Percentiles rank a stretch among this genome's conserved stretches.
Evolutionary conservation across 805 yeast species (phyloP).

Genomic region (Teunomyces tritomae): DNA sequence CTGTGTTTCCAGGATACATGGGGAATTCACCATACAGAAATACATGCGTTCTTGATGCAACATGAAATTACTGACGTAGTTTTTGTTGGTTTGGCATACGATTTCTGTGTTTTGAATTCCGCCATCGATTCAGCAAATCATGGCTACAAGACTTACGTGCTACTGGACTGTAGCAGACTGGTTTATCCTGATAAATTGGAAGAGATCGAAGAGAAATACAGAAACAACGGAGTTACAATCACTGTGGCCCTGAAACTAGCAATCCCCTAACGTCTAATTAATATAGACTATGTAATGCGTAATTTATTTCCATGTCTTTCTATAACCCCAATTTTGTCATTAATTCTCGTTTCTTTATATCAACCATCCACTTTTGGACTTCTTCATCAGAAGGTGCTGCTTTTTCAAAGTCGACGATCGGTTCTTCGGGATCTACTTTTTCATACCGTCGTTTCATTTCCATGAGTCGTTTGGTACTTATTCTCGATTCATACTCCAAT

Average conservation of each 20-base stretch:
- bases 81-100: slow-evolving; percentile 82
- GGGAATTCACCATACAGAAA: slow-evolving; percentile 67
- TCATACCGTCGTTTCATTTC: slow-evolving; percentile 5
- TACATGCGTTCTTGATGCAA: slow-evolving; percentile 46
- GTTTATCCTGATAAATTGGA: slow-evolving; percentile 46
- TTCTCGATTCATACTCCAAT: slow-evolving; percentile 25
- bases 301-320: neutral
- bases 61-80: slow-evolving; percentile 57
- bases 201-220: slow-evolving; percentile 34
- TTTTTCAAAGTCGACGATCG: slow-evolving; percentile 19
- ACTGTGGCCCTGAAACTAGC: neutral
- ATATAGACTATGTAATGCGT: neutral
- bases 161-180: slow-evolving; percentile 54
- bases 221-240: slow-evolving; percentile 31
- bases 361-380: slow-evolving; percentile 47
- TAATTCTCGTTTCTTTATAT: slow-evolving; percentile 42
- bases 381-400: slow-evolving; percentile 34
- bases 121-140: slow-evolving; percentile 61
- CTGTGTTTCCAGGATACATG: slow-evolving; percentile 84
- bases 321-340: slow-evolving; percentile 28
- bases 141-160: slow-evolving; percentile 66
- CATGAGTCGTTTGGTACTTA: slow-evolving; percentile 18
- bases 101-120: slow-evolving; percentile 78
- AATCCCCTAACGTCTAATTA: neutral
- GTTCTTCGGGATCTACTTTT: slow-evolving; percentile 6